Percentiles rank a stretch among this genome's conserved stretches.
Conservation (phyloP, 352 stramenopile species). For the Pythium brachiatum region DNA sequence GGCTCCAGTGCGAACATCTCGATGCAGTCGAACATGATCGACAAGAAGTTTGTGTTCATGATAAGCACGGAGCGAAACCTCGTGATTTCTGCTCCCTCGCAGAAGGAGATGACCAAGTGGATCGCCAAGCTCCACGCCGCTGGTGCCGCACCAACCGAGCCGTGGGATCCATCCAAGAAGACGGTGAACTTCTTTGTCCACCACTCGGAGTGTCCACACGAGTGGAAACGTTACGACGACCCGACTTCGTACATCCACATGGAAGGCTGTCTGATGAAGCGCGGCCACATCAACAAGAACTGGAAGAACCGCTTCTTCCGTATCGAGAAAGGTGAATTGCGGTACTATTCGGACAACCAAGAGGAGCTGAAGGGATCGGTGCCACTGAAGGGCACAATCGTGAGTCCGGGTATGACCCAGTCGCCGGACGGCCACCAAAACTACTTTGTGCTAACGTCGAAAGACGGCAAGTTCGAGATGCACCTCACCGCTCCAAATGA, state of each 20-base stretch:
- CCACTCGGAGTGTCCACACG: conserved; percentile 64
- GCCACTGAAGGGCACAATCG: conserved; percentile 71
- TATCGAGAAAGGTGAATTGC: conserved; percentile 75
- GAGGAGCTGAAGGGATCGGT: conserved; percentile 71
- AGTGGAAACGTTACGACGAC: conserved; percentile 87
- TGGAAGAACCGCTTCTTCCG: conserved; percentile 90
- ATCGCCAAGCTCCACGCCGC: conserved; percentile 72
- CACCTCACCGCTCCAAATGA: conserved; percentile 82
- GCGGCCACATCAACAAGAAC: conserved; percentile 83
- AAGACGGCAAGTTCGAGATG: conserved; percentile 82
- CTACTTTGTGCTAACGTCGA: conserved; percentile 85
- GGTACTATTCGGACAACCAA: conserved; percentile 84
- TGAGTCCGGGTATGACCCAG: conserved; percentile 81
- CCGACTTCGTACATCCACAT: conserved; percentile 86
- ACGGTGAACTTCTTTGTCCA: conserved; percentile 83
- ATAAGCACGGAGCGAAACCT: conserved; percentile 74
- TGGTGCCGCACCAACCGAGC: conserved; percentile 58
- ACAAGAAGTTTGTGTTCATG: conserved; percentile 83
- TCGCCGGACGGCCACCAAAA: conserved; percentile 76
- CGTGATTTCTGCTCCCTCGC: conserved; percentile 76
- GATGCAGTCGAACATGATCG: conserved; percentile 78
- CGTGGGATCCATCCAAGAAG: conserved; percentile 77
- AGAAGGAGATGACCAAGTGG: conserved; percentile 81
- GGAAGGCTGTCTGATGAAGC: conserved; percentile 81
- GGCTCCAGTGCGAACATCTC: conserved; percentile 72